phyloP scores from a whole-genome alignment of 1,284 basidiomycete species.

The Ganoderma lucidum region DNA sequence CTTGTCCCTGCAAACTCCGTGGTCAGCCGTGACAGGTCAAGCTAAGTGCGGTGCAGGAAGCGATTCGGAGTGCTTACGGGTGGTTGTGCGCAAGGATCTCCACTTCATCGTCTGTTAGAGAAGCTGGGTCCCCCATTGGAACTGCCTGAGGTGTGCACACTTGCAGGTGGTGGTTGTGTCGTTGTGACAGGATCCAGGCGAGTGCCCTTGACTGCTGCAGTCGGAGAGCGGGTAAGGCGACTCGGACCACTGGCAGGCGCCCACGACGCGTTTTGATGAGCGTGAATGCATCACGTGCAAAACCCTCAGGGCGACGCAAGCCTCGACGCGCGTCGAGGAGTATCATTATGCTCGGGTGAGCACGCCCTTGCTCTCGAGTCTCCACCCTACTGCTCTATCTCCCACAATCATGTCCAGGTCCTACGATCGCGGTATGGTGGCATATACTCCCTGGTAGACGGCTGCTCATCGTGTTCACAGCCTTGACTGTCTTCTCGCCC shows the following conservation, averaged over 20 bases:
- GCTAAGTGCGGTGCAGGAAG: neutral
- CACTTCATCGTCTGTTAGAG: conserved; percentile 29
- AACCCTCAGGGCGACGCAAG: conserved; percentile 39
- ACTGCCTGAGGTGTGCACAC: too few relatives aligned
- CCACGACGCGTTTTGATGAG: conserved; percentile 22
- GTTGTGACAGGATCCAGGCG: neutral
- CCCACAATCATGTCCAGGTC: conserved; percentile 68
- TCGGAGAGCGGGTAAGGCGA: neutral
- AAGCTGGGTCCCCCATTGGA: neutral
- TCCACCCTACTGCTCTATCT: neutral
- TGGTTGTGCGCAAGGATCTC: conserved; percentile 31
- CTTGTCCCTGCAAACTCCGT: conserved; percentile 25
- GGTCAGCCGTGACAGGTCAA: neutral
- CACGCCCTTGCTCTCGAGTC: conserved; percentile 1
- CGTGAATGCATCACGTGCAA: conserved; percentile 28
- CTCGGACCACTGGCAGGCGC: conserved; percentile 12
- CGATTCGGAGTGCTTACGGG: conserved; percentile 21
- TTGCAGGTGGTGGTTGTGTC: neutral
- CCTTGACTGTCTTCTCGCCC: conserved; percentile 93
- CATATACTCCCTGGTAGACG: neutral
- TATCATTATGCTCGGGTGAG: too few relatives aligned
- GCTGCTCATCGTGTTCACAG: conserved; percentile 47
- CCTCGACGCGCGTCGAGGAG: conserved; percentile 62
- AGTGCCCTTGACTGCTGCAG: neutral
- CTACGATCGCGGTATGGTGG: conserved; percentile 75